Base-by-base conservation (phyloP, 1,284 basidiomycete species). In the Puccinia coronata region DNA sequence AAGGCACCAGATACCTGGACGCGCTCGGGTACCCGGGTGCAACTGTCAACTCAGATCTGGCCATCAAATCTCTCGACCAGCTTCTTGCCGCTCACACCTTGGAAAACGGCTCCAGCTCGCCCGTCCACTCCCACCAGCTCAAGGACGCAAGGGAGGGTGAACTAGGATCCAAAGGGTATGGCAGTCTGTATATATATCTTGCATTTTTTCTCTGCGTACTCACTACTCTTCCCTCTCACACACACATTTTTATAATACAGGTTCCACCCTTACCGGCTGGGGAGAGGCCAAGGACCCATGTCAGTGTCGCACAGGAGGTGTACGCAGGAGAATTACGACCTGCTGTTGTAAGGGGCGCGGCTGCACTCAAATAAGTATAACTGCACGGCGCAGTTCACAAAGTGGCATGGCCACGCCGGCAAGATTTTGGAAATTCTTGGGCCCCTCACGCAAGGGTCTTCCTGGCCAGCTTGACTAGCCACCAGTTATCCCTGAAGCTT, bases 301-400 rank as follows among this genome's bases (percentile, higher is more conserved):
- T 31, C 77, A 59, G 51, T 41, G 20, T 69, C 77, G 20, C 34
- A 69, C 41, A 59, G 77, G 23, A 34, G 77, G 63, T 80, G 77
- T 67, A 80, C 77, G 11, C 31, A 80, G 36, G 77, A 80, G 36
- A 69, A 80, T 25, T 61, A 80, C 47, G 77, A 80, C 16, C 47
- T 80, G 14, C 36, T 80, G 53, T 49, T 80, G 31, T 67, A 80
- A 47, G 77, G 72, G 47, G 77, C 72, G 12, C 34, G 77, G 55
- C 47, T 80, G 31, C 69, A 80, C 34, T 80, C 77, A 36, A 72
- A 72, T 39, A 80, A 80, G 77, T 80, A 80, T 31, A 69, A 80
- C 59, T 80, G 77, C 36, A 80, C 72, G 77, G 77, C 77, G 23
- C 77, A 80, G 43, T 72, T 80, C 69, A 80, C 72, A 25, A 80